These are phyloP conservation scores for Solioccasus polychromus DNA, from an alignment of 768 basidiomycete species.

Conservation along the genomic window DNA sequence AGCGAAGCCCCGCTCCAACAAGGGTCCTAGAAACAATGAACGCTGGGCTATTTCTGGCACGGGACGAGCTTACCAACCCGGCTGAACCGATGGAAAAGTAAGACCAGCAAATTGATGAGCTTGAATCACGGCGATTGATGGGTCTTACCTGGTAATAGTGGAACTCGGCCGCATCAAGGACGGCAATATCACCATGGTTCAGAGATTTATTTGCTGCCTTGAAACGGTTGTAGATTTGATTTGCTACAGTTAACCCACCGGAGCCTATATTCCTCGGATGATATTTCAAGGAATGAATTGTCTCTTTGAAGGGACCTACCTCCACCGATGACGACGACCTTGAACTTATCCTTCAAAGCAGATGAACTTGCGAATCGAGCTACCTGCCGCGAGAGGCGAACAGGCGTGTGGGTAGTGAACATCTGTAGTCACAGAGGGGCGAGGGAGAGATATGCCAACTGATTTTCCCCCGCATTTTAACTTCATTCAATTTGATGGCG, in stretches of 20 bases:
- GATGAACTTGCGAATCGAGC: slow-evolving; percentile 23
- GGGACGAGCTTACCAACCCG: slow-evolving; percentile 74
- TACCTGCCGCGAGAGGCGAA: slow-evolving; percentile 5
- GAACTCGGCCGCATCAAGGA: slow-evolving; percentile 76
- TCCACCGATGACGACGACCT: slow-evolving; percentile 83
- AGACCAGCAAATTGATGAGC: slow-evolving; percentile 2
- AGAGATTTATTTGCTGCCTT: slow-evolving; percentile 64
- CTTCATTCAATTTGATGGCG: neutral
- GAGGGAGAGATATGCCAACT: neutral
- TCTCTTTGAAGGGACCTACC: slow-evolving; percentile 48
- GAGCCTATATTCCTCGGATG: slow-evolving; percentile 49
- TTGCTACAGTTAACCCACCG: slow-evolving; percentile 78
- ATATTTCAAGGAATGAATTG: neutral
- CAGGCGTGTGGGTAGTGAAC: slow-evolving; percentile 1
- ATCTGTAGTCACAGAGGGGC: slow-evolving; percentile 1
- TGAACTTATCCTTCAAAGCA: slow-evolving; percentile 60
- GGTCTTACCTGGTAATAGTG: slow-evolving; percentile 81
- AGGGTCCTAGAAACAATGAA: slow-evolving; percentile 64
- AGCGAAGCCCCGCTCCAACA: slow-evolving; percentile 81
- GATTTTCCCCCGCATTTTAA: neutral
- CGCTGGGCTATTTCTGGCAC: neutral
- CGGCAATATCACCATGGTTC: slow-evolving; percentile 74
- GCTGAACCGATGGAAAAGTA: slow-evolving; percentile 41
- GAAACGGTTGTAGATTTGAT: slow-evolving; percentile 85
- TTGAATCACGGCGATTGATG: neutral